phyloP scores from a whole-genome alignment of 345 rosid genomes.

The Conringia planisiliqua region DNA sequence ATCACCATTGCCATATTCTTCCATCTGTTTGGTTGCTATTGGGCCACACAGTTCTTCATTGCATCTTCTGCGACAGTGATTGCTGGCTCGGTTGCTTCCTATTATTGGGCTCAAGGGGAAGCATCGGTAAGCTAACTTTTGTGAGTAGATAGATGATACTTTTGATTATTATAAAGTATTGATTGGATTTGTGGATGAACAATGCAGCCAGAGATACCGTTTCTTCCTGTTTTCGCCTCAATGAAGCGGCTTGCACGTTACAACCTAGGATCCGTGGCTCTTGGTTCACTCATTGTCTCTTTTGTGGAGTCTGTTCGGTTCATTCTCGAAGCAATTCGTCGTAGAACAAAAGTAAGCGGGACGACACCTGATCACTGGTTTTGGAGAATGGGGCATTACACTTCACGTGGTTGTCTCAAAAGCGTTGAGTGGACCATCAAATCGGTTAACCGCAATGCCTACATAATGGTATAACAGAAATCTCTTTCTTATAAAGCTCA shows the following conservation, averaged over 20 bases:
- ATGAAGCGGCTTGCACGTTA: slow-evolving; percentile 86
- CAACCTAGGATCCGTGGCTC: slow-evolving; percentile 92
- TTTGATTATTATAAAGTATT: background rate
- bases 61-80: slow-evolving; percentile 84
- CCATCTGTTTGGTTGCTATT: slow-evolving; percentile 92
- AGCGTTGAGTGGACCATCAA: slow-evolving; percentile 75
- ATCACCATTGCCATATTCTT: slow-evolving; percentile 80
- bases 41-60: slow-evolving; percentile 92
- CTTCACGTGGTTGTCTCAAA: slow-evolving; percentile 58
- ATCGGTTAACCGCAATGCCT: slow-evolving; percentile 92
- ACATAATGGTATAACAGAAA: slow-evolving; percentile 76
- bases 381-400: slow-evolving; percentile 50
- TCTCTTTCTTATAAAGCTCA: background rate
- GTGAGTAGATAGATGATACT: background rate
- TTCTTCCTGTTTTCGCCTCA: slow-evolving; percentile 92
- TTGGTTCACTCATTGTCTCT: slow-evolving; percentile 82
- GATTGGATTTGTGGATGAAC: slow-evolving; percentile 4
- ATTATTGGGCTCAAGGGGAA: slow-evolving; percentile 95
- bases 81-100: slow-evolving; percentile 93
- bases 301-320: slow-evolving; percentile 91
- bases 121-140: slow-evolving; percentile 53
- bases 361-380: slow-evolving; percentile 60
- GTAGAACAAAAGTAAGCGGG: slow-evolving; percentile 55
- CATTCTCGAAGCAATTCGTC: slow-evolving; percentile 86
- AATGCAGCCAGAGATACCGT: slow-evolving; percentile 86